These are phyloP conservation scores for Naegleria fowleri DNA, from an alignment of 208 protist genomes.

Conservation along the genomic window DNA sequence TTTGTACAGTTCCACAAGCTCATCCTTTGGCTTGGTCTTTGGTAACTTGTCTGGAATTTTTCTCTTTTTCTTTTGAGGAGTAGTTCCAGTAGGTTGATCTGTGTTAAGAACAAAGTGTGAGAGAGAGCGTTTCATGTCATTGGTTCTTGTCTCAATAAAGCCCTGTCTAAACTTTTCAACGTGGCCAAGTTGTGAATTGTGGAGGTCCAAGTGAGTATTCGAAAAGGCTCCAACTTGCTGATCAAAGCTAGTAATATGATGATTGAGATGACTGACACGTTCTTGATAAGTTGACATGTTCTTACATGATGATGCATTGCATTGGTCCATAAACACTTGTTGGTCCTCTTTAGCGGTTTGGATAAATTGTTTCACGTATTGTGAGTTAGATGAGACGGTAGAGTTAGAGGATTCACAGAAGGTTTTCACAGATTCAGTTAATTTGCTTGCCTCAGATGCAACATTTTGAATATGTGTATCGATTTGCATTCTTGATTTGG, in stretches of 20 bases:
- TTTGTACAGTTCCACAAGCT: neutral
- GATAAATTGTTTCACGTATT: neutral
- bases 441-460: neutral
- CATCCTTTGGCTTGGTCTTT: neutral
- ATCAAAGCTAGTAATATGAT: neutral
- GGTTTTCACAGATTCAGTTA: neutral
- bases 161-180: neutral
- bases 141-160: neutral
- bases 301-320: neutral
- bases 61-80: conserved; percentile 7
- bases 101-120: neutral
- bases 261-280: neutral
- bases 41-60: neutral
- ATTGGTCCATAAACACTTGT: neutral
- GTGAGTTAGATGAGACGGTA: neutral
- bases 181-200: neutral
- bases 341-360: neutral
- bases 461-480: neutral
- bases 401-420: neutral
- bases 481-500: neutral
- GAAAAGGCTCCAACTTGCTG: neutral
- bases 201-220: neutral
- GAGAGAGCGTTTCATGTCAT: neutral
- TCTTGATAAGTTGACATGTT: neutral
- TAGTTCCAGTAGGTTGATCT: neutral